These are phyloP conservation scores for Fusarium chaquense DNA, from an alignment of 2,329 filamentous ascomycete genomes.

Conservation along the genomic window DNA sequence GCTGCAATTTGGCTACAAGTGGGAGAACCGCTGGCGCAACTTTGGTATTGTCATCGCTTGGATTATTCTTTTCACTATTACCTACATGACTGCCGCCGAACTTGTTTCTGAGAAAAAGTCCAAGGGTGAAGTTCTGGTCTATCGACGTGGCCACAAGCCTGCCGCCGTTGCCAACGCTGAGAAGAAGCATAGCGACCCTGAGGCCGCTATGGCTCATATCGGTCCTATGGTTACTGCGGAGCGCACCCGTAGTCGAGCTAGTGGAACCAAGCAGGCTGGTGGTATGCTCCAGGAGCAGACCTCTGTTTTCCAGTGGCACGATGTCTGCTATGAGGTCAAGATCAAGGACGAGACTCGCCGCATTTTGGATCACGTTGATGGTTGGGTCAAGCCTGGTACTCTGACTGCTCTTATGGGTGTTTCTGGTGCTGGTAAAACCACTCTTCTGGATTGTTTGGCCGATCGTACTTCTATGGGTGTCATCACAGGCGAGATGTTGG, in stretches of 20 bases:
- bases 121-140: conserved; percentile 81
- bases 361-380: conserved; percentile 87
- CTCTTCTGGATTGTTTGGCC: conserved; percentile 86
- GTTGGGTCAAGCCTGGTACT: conserved; percentile 94
- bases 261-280: conserved; percentile 55
- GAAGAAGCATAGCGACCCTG: conserved; percentile 72
- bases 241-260: conserved; percentile 50
- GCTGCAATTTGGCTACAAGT: conserved; percentile 64
- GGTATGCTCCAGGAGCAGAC: conserved; percentile 68
- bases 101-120: conserved; percentile 75
- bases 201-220: conserved; percentile 64
- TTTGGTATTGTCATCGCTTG: conserved; percentile 77
- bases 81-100: conserved; percentile 75
- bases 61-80: conserved; percentile 69
- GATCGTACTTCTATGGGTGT: conserved; percentile 90
- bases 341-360: conserved; percentile 82
- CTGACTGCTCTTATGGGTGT: conserved; percentile 92
- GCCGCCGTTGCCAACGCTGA: conserved; percentile 68
- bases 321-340: conserved; percentile 81
- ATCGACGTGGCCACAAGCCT: conserved; percentile 75
- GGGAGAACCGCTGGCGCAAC: conserved; percentile 75
- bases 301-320: conserved; percentile 86
- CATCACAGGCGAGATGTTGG: conserved; percentile 84
- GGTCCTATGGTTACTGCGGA: conserved; percentile 62
- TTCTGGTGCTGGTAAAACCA: conserved; percentile 94